Conservation (phyloP, 1,284 basidiomycete species). For the Ceraceosorus bombacis region DNA sequence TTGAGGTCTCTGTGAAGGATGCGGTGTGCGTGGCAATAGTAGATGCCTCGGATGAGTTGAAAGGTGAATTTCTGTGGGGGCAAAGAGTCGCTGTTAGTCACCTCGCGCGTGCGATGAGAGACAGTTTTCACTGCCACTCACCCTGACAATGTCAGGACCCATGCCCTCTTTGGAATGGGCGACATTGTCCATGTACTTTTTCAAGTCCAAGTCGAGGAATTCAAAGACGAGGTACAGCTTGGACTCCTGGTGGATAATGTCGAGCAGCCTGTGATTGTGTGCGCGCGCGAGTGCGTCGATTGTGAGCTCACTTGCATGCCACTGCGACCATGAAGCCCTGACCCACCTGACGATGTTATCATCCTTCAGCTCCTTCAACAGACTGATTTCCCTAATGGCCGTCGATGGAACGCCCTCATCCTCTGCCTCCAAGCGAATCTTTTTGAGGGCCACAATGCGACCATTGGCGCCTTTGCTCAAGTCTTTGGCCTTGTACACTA, state of each 20-base stretch:
- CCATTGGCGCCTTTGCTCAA: conserved; percentile 61
- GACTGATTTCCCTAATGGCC: conserved; percentile 91
- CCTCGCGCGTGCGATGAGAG: conserved; percentile 7
- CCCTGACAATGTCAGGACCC: conserved; percentile 72
- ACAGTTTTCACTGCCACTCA: conserved; percentile 46
- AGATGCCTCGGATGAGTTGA: conserved; percentile 75
- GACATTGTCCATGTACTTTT: conserved; percentile 81
- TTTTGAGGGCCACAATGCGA: conserved; percentile 59
- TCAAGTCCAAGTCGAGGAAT: conserved; percentile 86
- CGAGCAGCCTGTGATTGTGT: conserved; percentile 61
- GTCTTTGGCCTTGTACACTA: conserved; percentile 65
- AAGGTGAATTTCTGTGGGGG: conserved; percentile 74
- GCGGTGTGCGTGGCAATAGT: conserved; percentile 91
- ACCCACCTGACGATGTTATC: conserved; percentile 72
- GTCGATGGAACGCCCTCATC: conserved; percentile 96
- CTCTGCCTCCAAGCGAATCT: conserved; percentile 95
- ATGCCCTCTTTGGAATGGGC: conserved; percentile 54
- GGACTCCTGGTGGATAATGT: conserved; percentile 94
- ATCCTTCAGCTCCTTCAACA: conserved; percentile 91
- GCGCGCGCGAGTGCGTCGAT: background rate
- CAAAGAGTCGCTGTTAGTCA: background rate
- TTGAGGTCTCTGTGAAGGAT: conserved; percentile 96
- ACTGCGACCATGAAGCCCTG: background rate
- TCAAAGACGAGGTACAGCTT: conserved; percentile 97
- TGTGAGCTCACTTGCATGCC: background rate